Base-by-base conservation (phyloP, 2,329 filamentous ascomycete species). In the Gaeumannomyces tritici region DNA sequence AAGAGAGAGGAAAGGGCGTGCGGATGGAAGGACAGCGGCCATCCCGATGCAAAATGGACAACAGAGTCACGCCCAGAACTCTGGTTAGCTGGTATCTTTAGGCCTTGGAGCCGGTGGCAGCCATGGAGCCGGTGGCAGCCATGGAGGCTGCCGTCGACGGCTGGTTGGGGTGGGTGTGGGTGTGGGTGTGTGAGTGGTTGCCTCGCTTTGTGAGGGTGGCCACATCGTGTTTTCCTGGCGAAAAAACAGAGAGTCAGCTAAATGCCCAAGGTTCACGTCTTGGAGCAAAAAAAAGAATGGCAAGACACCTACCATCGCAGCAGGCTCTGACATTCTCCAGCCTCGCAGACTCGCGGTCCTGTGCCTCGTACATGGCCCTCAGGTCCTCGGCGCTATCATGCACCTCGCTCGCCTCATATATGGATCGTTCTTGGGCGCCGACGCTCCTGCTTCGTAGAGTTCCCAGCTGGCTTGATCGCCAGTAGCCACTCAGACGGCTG, bases 261-360 rank as follows among this genome's bases (percentile, higher is more conserved):
- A 11, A 28, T 28, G n/a, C 11, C 28, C 18, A 29, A 29, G 21
- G 6, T 27, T 51, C 21, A 26, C n/a, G 31, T 27, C 55, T 24
- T 55, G 35, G n/a, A 51, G n/a, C n/a, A 54, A 24, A 12, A 29
- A 35, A 31, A n/a, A 51, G 28, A 29, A 54, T 0, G 26, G 33
- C 21, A 26, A 8, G 63, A 79, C n/a, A n/a, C 88, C 84, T 82
- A 93, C 93, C 95, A 83, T 98, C 95, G 75, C 95, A 99, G 78
- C 95, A 99, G 64, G 93, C 93, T 72, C 95, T 83, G 66, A 99
- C 95, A 73, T 99, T 97, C 80, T 98, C 93, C 69, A 98, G 81
- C 65, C 88, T 83, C 71, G 93, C 90, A 29, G 88, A 80, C 67
- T 93, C 89, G 62, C 86, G 80, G 69, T 93, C 89, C 71, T 92